These are phyloP conservation scores for Metschnikowia sp. DNA, from an alignment of 805 yeast species.

Conservation along the genomic window DNA sequence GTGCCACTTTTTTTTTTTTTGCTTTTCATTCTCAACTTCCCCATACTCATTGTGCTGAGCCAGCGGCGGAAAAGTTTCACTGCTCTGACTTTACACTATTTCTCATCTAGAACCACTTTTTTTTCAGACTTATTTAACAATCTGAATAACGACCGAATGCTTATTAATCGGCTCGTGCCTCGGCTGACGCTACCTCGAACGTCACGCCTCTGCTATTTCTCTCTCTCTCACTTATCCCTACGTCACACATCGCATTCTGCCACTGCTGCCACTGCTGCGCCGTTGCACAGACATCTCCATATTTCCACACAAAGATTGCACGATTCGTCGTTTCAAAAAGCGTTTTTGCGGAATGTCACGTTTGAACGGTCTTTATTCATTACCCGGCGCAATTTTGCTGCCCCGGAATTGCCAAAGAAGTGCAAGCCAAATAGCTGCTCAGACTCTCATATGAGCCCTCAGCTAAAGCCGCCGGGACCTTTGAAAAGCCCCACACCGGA, in stretches of 20 bases:
- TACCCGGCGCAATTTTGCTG: neutral
- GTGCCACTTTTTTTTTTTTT: neutral
- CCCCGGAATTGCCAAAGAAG: neutral
- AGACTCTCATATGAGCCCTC: neutral
- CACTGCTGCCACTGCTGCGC: neutral
- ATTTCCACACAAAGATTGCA: neutral
- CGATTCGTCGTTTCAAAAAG: neutral
- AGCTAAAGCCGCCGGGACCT: too few relatives aligned
- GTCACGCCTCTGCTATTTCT: neutral
- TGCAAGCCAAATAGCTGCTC: neutral
- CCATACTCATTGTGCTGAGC: conserved; percentile 5
- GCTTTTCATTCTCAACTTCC: conserved; percentile 1
- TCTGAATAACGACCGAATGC: neutral
- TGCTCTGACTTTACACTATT: too few relatives aligned
- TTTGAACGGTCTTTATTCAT: neutral
- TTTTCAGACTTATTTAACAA: too few relatives aligned
- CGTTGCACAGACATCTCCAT: neutral
- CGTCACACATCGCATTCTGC: neutral
- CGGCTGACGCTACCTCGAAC: neutral
- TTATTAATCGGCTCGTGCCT: neutral
- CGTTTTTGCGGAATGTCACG: too few relatives aligned
- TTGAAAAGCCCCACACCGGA: neutral
- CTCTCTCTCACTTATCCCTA: neutral
- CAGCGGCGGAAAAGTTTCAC: neutral
- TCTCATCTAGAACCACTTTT: too few relatives aligned